A percentile compares a stretch with the other conserved stretches of the same genome.
Conservation (phyloP, 495 filamentous ascomycete species). For the Neurospora sp. region DNA sequence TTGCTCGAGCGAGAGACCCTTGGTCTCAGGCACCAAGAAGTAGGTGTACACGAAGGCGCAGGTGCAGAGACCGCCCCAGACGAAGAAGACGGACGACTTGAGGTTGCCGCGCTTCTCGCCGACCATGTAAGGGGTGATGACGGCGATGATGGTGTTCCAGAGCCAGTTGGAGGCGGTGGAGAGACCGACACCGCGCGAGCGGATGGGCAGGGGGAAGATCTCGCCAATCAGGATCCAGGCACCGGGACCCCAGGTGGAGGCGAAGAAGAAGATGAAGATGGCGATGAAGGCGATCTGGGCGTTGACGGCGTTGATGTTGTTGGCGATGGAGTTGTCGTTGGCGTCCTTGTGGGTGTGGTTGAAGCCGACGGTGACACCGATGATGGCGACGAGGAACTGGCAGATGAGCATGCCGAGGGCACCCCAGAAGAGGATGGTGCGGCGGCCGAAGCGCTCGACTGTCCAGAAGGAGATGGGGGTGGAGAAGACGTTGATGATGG, state of each 20-base stretch:
- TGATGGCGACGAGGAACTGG: conserved; percentile 77
- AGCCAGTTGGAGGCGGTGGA: conserved; percentile 84
- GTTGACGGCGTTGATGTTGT: conserved; percentile 55
- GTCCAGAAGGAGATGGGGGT: conserved; percentile 76
- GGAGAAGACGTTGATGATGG: conserved; percentile 74
- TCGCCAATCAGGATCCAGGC: conserved; percentile 83
- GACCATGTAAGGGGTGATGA: conserved; percentile 77
- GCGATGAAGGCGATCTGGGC: conserved; percentile 64
- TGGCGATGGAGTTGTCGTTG: conserved; percentile 18
- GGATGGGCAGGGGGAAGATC: conserved; percentile 78
- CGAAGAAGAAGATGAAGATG: conserved; percentile 81
- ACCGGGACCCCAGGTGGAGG: conserved; percentile 67
- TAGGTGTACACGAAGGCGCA: conserved; percentile 59
- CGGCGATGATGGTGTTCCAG: conserved; percentile 66
- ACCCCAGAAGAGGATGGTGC: conserved; percentile 71
- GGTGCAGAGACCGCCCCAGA: conserved; percentile 65
- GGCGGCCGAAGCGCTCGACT: conserved; percentile 74
- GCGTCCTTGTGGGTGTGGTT: conserved; percentile 26
- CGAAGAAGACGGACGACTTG: conserved; percentile 66
- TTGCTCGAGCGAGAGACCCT: conserved; percentile 80
- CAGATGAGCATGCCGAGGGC: conserved; percentile 71
- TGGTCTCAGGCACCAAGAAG: conserved; percentile 78
- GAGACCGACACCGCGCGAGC: conserved; percentile 68
- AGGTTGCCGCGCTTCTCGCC: conserved; percentile 53
- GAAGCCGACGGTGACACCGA: conserved; percentile 50